Percentiles rank a stretch among this genome's conserved stretches.
These are phyloP conservation scores for Rhynchosporium graminicola DNA, from an alignment of 2,329 filamentous ascomycete genomes.

Conservation along the genomic window DNA sequence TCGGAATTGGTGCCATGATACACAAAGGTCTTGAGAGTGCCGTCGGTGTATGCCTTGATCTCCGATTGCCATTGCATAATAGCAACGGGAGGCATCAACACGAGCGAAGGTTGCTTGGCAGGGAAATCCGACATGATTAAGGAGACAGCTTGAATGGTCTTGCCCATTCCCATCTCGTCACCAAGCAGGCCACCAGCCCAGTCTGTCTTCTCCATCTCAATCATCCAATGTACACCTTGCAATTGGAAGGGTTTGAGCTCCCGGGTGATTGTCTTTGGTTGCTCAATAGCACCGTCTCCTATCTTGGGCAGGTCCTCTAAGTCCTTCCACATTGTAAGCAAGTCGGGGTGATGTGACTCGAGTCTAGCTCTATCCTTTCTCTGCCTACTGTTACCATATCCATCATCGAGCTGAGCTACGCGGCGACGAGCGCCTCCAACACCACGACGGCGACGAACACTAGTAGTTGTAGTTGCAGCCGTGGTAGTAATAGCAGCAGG, in stretches of 20 bases:
- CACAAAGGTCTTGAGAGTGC: constrained; percentile 85
- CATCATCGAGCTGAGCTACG: not conserved
- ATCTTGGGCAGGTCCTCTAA: constrained; percentile 70
- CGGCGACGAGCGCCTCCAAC: not conserved
- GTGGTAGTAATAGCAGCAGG: not conserved
- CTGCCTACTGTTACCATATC: not conserved
- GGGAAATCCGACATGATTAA: constrained; percentile 98
- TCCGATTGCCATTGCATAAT: constrained; percentile 93
- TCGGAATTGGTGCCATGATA: constrained; percentile 87
- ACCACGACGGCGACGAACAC: too few species aligned
- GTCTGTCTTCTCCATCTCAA: constrained; percentile 77
- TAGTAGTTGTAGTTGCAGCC: not conserved
- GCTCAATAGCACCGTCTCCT: constrained; percentile 61
- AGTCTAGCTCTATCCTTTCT: constrained; percentile 57
- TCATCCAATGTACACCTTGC: constrained; percentile 94
- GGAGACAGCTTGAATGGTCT: constrained; percentile 97
- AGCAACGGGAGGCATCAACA: constrained; percentile 89
- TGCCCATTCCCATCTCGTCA: constrained; percentile 98
- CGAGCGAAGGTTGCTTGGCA: constrained; percentile 76
- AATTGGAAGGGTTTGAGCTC: constrained; percentile 91
- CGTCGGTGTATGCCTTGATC: constrained; percentile 80
- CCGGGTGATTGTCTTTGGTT: constrained; percentile 77
- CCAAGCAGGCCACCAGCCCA: constrained; percentile 91
- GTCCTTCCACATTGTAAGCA: constrained; percentile 82
- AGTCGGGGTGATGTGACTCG: constrained; percentile 73